Evolutionary conservation across 2,329 filamentous ascomycete genomes (phyloP).

Genomic region (Neofusicoccum cordaticola): DNA sequence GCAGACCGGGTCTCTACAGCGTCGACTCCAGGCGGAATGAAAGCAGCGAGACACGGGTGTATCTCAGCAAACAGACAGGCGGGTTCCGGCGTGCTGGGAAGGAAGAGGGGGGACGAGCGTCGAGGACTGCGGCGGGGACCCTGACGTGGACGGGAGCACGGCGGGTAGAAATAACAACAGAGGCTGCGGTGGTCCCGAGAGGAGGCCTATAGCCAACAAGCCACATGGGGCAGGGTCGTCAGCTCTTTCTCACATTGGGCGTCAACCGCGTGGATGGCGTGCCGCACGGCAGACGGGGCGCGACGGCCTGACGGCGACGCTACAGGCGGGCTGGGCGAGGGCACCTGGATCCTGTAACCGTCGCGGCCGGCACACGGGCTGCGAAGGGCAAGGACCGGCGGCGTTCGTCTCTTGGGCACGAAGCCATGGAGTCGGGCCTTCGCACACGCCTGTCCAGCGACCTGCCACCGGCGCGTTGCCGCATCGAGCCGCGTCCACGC

Average conservation of each 20-base stretch:
- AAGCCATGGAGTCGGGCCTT: conserved; percentile 7
- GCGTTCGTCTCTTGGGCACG: background rate
- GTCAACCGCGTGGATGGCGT: background rate
- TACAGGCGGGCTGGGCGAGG: background rate
- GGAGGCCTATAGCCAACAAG: no score
- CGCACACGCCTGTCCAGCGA: background rate
- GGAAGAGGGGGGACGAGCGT: no score
- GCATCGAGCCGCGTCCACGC: background rate
- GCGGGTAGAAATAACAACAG: no score
- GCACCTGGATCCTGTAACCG: background rate
- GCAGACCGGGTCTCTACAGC: background rate
- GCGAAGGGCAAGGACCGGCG: no score
- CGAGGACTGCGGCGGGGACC: no score
- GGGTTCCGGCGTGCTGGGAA: no score
- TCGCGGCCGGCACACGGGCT: background rate
- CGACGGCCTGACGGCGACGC: background rate
- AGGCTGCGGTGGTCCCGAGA: no score
- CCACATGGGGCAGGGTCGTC: no score
- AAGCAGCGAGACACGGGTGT: background rate
- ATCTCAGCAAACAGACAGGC: no score
- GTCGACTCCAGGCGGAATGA: background rate
- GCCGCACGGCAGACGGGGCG: background rate
- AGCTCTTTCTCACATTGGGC: no score
- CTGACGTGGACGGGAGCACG: no score
- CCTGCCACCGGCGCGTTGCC: background rate